Base-by-base conservation (phyloP, 2,329 filamentous ascomycete species). In the Stemphylium lycopersici region DNA sequence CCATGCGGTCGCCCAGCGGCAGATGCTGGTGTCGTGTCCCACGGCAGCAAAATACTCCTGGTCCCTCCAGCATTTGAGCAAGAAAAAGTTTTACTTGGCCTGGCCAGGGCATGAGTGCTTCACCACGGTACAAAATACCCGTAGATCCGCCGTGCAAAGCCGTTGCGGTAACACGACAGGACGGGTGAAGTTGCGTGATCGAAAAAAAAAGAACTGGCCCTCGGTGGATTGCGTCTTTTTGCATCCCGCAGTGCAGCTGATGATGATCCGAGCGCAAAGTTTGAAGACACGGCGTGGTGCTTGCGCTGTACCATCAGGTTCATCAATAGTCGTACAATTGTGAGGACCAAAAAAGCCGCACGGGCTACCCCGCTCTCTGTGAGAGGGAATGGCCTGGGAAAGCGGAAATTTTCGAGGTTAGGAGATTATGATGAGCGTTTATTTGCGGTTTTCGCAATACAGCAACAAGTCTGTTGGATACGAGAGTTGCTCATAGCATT, bases 241-340 rank as follows among this genome's bases (percentile, higher is more conserved):
- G 33, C 13, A 39, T 52, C 44, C 44, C 43, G 32, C 37, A 44
- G 50, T 44, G 33, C 57, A 60, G 57, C 54, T 58, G 59, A 56
- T 54, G 24, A 41, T 52, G 46, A 52, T 53, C 47, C 37, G 47
- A 56, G 37, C 42, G 48, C 50, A 38, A 48, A 16, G 43, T 44
- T 22, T 22, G 32, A 50, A 46, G 43, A 50, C 49, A 57, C 48
- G 40, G 40, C 49, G 41, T 48, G 12, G 31, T 33, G 36, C 15
- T 55, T 34, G 48, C 48, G 33, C 34, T 31, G 32, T 48, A 43
- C 40, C 45, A 52, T 40, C 3, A 48, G 33, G 32, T 37, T 42
- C 44, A 51, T 61, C 52, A 45, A 52, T 36, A 18, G 56, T 61
- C 16, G 44, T 38, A 59, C 56, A 49, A 49, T 34, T 48, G 37